phyloP scores from a whole-genome alignment of 345 rosid species.

The Eucalyptus tenuipes region DNA sequence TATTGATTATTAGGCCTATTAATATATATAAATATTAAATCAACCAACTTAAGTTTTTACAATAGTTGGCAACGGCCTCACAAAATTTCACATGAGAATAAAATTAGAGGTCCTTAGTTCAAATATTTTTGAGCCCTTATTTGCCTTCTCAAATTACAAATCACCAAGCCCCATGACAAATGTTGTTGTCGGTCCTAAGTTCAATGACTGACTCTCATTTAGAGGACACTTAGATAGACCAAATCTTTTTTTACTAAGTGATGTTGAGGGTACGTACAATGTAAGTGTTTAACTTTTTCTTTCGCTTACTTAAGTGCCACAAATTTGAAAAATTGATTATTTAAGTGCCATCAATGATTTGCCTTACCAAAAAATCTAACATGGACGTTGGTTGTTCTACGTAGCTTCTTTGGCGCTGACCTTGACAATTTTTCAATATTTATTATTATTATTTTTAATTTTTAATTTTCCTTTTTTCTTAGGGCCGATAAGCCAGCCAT shows the following conservation, averaged over 20 bases:
- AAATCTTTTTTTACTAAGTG: not conserved
- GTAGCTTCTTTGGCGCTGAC: no score
- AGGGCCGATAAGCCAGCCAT: no score
- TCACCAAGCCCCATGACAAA: not conserved
- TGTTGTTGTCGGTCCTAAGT: not conserved
- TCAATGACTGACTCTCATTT: not conserved
- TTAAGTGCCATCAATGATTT: no score
- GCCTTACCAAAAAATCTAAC: fast-evolving
- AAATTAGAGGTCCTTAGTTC: not conserved
- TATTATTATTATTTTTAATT: no score
- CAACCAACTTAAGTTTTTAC: not conserved
- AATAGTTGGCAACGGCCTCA: not conserved
- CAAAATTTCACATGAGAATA: not conserved
- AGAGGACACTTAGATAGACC: not conserved
- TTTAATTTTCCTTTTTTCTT: no score
- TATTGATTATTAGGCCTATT: not conserved
- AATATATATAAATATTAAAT: not conserved
- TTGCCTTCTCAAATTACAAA: not conserved
- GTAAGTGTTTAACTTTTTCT: no score
- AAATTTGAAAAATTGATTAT: no score
- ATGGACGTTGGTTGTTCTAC: no score
- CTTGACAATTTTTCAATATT: no score
- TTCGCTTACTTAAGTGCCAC: no score
- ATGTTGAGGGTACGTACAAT: not conserved
- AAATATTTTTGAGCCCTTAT: not conserved